phyloP scores from a whole-genome alignment of 169 alveolate species.

The Plasmodium billcollinsi region DNA sequence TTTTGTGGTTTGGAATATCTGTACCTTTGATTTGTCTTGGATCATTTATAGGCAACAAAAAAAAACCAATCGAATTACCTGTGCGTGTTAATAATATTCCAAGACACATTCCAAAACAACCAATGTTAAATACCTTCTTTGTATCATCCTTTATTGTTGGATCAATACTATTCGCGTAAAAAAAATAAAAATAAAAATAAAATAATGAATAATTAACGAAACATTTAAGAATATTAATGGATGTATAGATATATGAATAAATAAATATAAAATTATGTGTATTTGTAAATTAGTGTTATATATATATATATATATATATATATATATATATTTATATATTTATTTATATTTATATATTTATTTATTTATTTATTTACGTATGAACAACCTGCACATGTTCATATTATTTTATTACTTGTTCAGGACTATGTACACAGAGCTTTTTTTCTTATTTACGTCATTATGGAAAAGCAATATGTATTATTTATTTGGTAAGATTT shows the following conservation, averaged over 20 bases:
- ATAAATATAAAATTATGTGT: not conserved
- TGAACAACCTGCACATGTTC: not conserved
- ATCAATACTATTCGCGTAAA: slow-evolving; percentile 85
- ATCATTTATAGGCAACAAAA: slow-evolving; percentile 85
- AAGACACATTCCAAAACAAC: slow-evolving; percentile 88
- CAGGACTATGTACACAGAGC: slow-evolving; percentile 85
- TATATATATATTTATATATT: not conserved
- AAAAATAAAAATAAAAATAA: slow-evolving; percentile 5
- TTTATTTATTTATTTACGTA: too few species aligned
- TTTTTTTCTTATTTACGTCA: slow-evolving; percentile 83
- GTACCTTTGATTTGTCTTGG: slow-evolving; percentile 87
- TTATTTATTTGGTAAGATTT: slow-evolving; percentile 82
- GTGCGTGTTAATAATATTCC: slow-evolving; percentile 92
- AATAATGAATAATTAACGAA: not conserved
- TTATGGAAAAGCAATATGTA: slow-evolving; percentile 90
- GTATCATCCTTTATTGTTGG: slow-evolving; percentile 86
- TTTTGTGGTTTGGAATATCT: slow-evolving; percentile 88
- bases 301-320: slow-evolving; percentile 2
- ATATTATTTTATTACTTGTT: not conserved
- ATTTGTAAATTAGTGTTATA: not conserved
- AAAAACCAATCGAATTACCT: slow-evolving; percentile 86
- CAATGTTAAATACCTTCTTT: slow-evolving; percentile 84
- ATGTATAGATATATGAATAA: not conserved
- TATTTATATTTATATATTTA: not conserved
- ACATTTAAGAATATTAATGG: not conserved